These are phyloP conservation scores for Candida berthetii DNA, from an alignment of 805 yeast species.

Conservation along the genomic window DNA sequence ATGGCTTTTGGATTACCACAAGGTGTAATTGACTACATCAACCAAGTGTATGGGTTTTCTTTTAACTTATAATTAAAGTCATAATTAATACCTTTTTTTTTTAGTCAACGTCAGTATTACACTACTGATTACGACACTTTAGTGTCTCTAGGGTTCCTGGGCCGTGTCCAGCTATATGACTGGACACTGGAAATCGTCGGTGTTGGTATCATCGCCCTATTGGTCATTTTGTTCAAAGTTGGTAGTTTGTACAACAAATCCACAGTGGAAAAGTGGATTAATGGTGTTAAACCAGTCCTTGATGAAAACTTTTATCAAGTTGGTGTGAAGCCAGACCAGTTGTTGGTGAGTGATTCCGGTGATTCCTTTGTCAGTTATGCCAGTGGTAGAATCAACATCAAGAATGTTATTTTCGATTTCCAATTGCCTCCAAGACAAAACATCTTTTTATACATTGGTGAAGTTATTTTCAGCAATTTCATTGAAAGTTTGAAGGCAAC, in stretches of 20 bases:
- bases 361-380: slow-evolving; percentile 65
- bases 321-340: slow-evolving; percentile 44
- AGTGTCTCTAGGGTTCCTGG: slow-evolving; percentile 45
- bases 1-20: too few species aligned
- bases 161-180: slow-evolving; percentile 56
- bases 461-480: slow-evolving; percentile 50
- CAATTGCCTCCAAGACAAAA: slow-evolving; percentile 78
- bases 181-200: slow-evolving; percentile 74
- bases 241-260: slow-evolving; percentile 58
- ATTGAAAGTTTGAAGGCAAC: slow-evolving; percentile 50
- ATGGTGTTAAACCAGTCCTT: slow-evolving; percentile 44
- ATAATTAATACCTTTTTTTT: neutral
- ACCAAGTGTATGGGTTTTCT: too few species aligned
- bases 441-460: slow-evolving; percentile 59
- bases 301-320: slow-evolving; percentile 71
- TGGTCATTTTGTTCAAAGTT: slow-evolving; percentile 42
- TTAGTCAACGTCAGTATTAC: slow-evolving; percentile 19
- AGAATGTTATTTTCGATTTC: slow-evolving; percentile 53
- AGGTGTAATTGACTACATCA: too few species aligned
- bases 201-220: slow-evolving; percentile 40
- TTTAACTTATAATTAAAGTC: too few species aligned
- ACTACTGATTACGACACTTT: slow-evolving; percentile 41
- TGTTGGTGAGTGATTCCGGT: slow-evolving; percentile 55
- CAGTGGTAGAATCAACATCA: slow-evolving; percentile 80
- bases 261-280: slow-evolving; percentile 48